Conservation (phyloP, 495 filamentous ascomycete genomes). For the Podospora comata region DNA sequence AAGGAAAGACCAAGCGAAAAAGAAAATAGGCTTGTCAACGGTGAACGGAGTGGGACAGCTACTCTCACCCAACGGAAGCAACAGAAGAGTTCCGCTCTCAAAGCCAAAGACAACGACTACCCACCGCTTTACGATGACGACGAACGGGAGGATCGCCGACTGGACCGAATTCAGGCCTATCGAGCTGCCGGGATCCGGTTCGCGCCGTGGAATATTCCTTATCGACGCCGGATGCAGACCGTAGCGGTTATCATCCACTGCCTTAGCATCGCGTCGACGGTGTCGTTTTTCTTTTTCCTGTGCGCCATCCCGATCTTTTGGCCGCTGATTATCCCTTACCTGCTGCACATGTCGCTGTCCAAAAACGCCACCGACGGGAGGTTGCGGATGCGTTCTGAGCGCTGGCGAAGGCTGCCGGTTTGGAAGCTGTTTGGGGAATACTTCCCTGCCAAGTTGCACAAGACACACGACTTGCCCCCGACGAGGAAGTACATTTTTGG, state of each 20-base stretch:
- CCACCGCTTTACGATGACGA: conserved; percentile 18
- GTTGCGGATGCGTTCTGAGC: conserved; percentile 66
- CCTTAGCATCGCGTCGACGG: conserved; percentile 67
- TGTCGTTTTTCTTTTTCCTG: conserved; percentile 85
- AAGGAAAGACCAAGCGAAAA: background rate
- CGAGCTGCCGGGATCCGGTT: conserved; percentile 58
- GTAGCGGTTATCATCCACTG: conserved; percentile 81
- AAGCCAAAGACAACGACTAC: conserved; percentile 8
- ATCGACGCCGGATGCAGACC: conserved; percentile 84
- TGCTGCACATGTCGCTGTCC: conserved; percentile 79
- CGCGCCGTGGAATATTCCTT: conserved; percentile 82
- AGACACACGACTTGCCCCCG: conserved; percentile 71
- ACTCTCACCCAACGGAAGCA: background rate
- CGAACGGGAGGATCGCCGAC: conserved; percentile 11
- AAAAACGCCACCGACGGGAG: conserved; percentile 69
- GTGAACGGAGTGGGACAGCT: background rate
- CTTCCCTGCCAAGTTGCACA: conserved; percentile 85
- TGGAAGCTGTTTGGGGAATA: conserved; percentile 92
- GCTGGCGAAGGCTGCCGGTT: conserved; percentile 66
- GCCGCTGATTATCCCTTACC: conserved; percentile 88
- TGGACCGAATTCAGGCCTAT: conserved; percentile 23
- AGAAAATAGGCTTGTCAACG: background rate
- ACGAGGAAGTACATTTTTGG: conserved; percentile 96
- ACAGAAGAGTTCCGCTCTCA: background rate
- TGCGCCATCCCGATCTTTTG: conserved; percentile 87